Conservation (phyloP, 352 stramenopile species). For the Thraustochytrium sp. region DNA sequence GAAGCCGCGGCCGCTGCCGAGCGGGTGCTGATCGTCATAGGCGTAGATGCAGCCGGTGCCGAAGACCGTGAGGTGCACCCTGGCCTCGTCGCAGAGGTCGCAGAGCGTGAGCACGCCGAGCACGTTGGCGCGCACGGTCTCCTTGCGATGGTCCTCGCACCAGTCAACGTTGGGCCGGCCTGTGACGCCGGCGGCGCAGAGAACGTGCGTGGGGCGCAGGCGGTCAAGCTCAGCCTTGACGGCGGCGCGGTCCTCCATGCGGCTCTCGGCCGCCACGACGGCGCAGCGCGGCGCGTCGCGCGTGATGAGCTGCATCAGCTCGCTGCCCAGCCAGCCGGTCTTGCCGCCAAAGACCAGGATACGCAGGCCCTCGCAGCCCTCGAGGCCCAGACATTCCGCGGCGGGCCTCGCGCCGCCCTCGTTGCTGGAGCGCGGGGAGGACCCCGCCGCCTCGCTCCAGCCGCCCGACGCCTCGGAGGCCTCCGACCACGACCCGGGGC, state of each 20-base stretch:
- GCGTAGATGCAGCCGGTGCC: slow-evolving; percentile 85
- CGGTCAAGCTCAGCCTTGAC: background rate
- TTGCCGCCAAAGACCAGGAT: slow-evolving; percentile 59
- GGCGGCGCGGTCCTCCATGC: slow-evolving; percentile 66
- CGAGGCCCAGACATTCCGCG: background rate
- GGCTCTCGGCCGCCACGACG: slow-evolving; percentile 60
- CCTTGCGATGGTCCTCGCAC: slow-evolving; percentile 76
- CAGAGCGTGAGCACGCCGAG: slow-evolving; percentile 74
- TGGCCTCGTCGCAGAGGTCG: slow-evolving; percentile 62
- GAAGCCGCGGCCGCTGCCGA: slow-evolving; percentile 69
- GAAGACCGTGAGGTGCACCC: slow-evolving; percentile 79
- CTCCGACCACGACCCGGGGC: too few relatives aligned
- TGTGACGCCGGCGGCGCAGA: slow-evolving; percentile 78
- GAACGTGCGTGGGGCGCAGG: slow-evolving; percentile 60
- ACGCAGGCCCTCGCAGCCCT: background rate
- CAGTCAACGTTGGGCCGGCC: slow-evolving; percentile 85
- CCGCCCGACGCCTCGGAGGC: background rate
- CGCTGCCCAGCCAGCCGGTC: slow-evolving; percentile 75
- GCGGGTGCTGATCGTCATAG: slow-evolving; percentile 71
- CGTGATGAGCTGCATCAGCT: slow-evolving; percentile 62
- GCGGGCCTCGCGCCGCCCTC: background rate
- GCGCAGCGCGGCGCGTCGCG: slow-evolving; percentile 49
- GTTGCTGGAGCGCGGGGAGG: background rate
- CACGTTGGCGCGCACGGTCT: slow-evolving; percentile 79
- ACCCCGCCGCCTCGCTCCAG: background rate